Conservation (phyloP, 352 stramenopile genomes). For the Phytophthora brassicae region DNA sequence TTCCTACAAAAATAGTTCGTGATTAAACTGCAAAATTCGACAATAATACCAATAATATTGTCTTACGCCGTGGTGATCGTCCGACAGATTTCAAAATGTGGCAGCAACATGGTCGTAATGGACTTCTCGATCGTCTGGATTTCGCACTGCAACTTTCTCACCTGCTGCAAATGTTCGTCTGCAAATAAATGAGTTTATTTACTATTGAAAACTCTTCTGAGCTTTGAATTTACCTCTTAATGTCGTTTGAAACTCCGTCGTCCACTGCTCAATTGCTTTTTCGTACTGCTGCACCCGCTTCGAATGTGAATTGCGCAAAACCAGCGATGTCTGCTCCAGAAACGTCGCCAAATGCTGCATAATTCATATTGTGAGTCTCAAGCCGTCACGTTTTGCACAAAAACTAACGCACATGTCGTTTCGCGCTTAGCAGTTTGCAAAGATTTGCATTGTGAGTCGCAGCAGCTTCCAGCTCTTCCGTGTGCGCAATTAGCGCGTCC, state of each 20-base stretch:
- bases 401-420: constrained; percentile 22
- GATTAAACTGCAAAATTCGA: background rate
- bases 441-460: background rate
- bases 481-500: background rate
- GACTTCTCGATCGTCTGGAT: constrained; percentile 48
- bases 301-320: constrained; percentile 47
- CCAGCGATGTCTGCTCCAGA: constrained; percentile 34
- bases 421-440: constrained; percentile 17
- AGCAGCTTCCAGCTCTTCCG: constrained; percentile 4
- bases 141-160: constrained; percentile 43
- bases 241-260: constrained; percentile 31
- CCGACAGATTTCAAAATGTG: constrained; percentile 55
- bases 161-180: constrained; percentile 38
- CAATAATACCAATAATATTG: too few relatives aligned
- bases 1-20: too few relatives aligned
- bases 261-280: constrained; percentile 30
- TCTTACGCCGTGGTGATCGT: constrained; percentile 60
- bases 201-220: too few relatives aligned
- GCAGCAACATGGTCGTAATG: constrained; percentile 49
- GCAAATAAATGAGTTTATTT: too few relatives aligned
- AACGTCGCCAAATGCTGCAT: constrained; percentile 31
- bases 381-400: constrained; percentile 1
- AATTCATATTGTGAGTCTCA: too few relatives aligned
- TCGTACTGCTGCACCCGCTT: constrained; percentile 34
- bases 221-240: constrained; percentile 30